Evolutionary conservation across 169 alveolate genomes (phyloP), one percentile per base, ranked within the genome.

Genomic region (Babesia caballi): DNA sequence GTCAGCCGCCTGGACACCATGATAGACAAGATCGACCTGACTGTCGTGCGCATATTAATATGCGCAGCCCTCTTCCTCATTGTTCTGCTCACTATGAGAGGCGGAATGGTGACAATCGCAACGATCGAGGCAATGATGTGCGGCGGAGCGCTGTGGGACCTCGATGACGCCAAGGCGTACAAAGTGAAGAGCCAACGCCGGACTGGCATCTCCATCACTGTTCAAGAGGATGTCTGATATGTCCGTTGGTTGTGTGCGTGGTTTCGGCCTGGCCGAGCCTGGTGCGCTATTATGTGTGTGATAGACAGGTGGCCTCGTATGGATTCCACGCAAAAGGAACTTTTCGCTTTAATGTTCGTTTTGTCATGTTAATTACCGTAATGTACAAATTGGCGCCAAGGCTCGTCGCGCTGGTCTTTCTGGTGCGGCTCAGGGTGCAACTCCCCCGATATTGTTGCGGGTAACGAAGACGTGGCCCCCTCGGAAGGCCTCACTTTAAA

Each of bases 111-210:
- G 33, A n/a, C 25, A 8, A 32, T 19, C 28, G 73, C 73, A 11
- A 1, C 46, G 44, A 1, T 25, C 30, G 58, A 63, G 15, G 73
- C 73, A 8, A 46, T 49, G 52, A 44, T 63, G 60, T 51, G 7
- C 23, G 73, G 73, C 17, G 73, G 73, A 5, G 19, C 17, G 61
- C 30, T 63, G 14, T 63, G 73, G 73, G 73, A 63, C 41, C 23
- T 63, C 30, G 73, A 63, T 25, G 73, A 28, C 30, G 35, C 14
- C 32, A 44, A 44, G 15, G 49, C 5, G 19, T 25, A 36, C 15
- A 25, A 32, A 17, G 23, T 30, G 33, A 5, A 44, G 5, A 44
- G n/a, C n/a, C n/a, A 56, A n/a, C 47, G 32, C 32, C 66, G 49
- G 5, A 7, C 49, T 8, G n/a, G 14, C 49, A 30, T 33, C 35